Base-by-base conservation (phyloP, 345 rosid genomes). In the Hirschfeldia incana region DNA sequence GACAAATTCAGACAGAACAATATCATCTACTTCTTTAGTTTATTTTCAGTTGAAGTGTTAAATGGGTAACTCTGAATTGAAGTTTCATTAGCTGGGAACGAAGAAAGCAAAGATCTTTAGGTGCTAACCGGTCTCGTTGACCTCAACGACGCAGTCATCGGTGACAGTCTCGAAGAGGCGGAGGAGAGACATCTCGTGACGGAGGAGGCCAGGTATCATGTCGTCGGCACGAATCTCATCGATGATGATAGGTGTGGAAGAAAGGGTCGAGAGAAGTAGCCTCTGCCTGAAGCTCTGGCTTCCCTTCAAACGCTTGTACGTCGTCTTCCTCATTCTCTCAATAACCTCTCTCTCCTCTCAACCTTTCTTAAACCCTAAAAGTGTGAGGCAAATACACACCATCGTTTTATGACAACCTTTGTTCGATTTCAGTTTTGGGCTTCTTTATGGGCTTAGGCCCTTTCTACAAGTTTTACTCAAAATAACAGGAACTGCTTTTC, bases 271-370 rank as follows among this genome's bases (percentile, higher is more conserved):
- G 37, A 93, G 83, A 6, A 93, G 85, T n/a, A 93, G 80, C 67
- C 94, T 86, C 73, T 86, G 97, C 74, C 99, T 85, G 11, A 91
- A 80, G 86, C 82, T 85, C 74, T 89, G 86, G 87, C 94, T 85
- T 60, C 97, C 98, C 53, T 89, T 87, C n/a, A 91, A 32, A 73
- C 79, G 86, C 90, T 79, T 90, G 81, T 85, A 93, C 17, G 79
- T 76, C 78, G 79, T 79, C 82, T 87, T 91, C 76, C 85, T 92
- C 98, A 90, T 92, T 65, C 4, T 69, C 46, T 37, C 15, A 29
- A 39, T 28, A 59, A 58, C 1, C 28, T 37, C 11, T 36, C 28
- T 37, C 11, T 30, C 51, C n/a, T 61, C 76, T 5, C 8, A 37
- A 44, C 11, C 29, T 67, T 76, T 28, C 77, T 76, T 76, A 79